Evolutionary conservation across 2,329 filamentous ascomycete genomes (phyloP).

Genomic region (Pseudocercospora macadamiae): DNA sequence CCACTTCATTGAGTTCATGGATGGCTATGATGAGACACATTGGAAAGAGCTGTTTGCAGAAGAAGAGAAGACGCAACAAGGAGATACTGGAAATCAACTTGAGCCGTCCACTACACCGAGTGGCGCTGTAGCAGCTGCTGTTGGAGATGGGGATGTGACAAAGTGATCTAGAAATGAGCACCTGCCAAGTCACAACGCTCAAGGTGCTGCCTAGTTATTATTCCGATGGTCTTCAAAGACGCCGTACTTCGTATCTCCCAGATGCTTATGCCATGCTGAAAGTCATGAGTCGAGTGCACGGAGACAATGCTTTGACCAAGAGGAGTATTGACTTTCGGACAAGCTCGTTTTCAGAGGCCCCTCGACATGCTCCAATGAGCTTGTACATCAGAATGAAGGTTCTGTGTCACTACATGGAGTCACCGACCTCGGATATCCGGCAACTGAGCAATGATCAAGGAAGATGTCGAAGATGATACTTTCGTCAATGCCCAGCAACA

Average conservation of each 20-base stretch:
- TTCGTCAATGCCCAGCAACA: neutral
- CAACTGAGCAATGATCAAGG: neutral
- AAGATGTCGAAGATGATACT: neutral
- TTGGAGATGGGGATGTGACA: neutral
- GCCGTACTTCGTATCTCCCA: too few relatives aligned
- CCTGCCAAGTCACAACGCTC: neutral
- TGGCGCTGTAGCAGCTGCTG: neutral
- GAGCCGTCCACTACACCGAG: neutral
- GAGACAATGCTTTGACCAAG: too few relatives aligned
- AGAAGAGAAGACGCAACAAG: slow-evolving; percentile 27
- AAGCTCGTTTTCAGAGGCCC: too few relatives aligned
- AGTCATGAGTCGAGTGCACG: too few relatives aligned
- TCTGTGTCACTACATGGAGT: neutral
- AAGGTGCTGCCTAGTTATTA: too few relatives aligned
- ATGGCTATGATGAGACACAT: slow-evolving; percentile 45
- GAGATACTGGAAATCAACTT: neutral
- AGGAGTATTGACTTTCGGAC: too few relatives aligned
- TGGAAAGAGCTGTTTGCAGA: slow-evolving; percentile 45
- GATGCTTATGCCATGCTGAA: too few relatives aligned
- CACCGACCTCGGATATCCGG: neutral
- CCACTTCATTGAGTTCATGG: slow-evolving; percentile 43
- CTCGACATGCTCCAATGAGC: too few relatives aligned
- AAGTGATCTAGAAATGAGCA: neutral
- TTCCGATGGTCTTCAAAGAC: too few relatives aligned
- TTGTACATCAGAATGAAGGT: neutral